phyloP scores from a whole-genome alignment of 1,139 yeast species.

The Protomyces inouyei region DNA sequence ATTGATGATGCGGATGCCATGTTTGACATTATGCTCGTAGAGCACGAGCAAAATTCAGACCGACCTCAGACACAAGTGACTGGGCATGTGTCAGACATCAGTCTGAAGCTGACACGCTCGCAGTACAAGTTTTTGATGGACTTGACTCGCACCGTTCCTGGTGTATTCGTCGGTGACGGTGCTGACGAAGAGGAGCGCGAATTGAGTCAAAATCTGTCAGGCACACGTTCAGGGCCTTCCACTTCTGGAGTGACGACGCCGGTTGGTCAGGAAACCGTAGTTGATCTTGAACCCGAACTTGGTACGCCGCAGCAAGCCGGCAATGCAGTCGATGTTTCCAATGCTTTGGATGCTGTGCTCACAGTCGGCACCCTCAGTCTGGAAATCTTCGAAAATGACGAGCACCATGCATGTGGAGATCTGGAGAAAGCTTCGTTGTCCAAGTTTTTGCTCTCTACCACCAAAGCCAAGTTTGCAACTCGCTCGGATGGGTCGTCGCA shows the following conservation, averaged over 20 bases:
- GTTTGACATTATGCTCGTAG: conserved; percentile 57
- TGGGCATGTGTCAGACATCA: conserved; percentile 64
- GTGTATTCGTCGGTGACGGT: conserved; percentile 46
- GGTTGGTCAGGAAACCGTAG: background rate
- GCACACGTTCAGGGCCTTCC: background rate
- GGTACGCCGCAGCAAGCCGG: background rate
- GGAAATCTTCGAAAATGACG: conserved; percentile 59
- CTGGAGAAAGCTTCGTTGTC: conserved; percentile 51
- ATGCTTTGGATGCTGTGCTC: conserved; percentile 51
- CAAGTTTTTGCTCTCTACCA: conserved; percentile 57
- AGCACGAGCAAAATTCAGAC: conserved; percentile 41
- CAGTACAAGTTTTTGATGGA: conserved; percentile 61
- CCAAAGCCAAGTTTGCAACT: conserved; percentile 51
- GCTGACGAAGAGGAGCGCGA: conserved; percentile 48
- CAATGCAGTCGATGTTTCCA: conserved; percentile 2
- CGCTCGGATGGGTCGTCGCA: conserved; percentile 54
- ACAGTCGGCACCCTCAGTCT: conserved; percentile 60
- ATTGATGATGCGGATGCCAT: conserved; percentile 64
- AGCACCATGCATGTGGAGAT: conserved; percentile 38
- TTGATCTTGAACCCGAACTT: background rate
- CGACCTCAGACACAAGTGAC: conserved; percentile 52
- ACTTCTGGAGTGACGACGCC: background rate
- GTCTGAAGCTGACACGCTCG: conserved; percentile 66
- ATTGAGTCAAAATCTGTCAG: conserved; percentile 12
- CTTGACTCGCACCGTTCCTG: conserved; percentile 54